These are phyloP conservation scores for Fusarium sororula DNA, from an alignment of 2,329 filamentous ascomycete species.

Conservation along the genomic window DNA sequence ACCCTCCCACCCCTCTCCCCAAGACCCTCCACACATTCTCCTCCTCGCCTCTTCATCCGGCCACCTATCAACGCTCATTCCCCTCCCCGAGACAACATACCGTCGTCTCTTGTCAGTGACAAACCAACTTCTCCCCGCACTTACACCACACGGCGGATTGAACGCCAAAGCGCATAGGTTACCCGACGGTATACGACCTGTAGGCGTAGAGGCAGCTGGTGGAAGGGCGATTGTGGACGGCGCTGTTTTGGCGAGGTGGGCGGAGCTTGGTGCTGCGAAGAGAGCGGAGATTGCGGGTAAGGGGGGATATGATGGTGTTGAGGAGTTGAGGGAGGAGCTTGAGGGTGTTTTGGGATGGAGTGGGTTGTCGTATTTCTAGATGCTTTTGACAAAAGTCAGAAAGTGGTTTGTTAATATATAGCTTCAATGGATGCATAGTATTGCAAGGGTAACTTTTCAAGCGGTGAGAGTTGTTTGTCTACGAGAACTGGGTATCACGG, in stretches of 20 bases:
- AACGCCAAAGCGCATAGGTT: constrained; percentile 84
- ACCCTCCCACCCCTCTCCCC: constrained; percentile 45
- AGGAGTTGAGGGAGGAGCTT: constrained; percentile 75
- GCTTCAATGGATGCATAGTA: neutral
- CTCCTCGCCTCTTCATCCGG: constrained; percentile 81
- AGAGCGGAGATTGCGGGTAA: constrained; percentile 77
- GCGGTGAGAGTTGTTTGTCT: neutral
- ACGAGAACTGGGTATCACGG: neutral
- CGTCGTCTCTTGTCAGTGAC: constrained; percentile 84
- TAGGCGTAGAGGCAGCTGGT: constrained; percentile 66
- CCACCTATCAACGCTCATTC: constrained; percentile 77
- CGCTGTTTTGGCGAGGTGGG: constrained; percentile 76
- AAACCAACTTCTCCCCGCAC: constrained; percentile 78
- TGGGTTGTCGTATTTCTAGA: constrained; percentile 66
- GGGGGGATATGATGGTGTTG: constrained; percentile 72
- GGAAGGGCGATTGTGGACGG: constrained; percentile 81
- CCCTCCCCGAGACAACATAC: constrained; percentile 82
- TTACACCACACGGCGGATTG: constrained; percentile 80
- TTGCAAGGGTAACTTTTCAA: neutral
- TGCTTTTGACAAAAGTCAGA: neutral
- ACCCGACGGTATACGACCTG: constrained; percentile 53
- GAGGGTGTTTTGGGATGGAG: constrained; percentile 69
- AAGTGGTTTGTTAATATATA: neutral
- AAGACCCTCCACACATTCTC: constrained; percentile 55
- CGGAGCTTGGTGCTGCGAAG: constrained; percentile 76